A percentile compares a stretch with the other conserved stretches of the same genome.
phyloP scores from a whole-genome alignment of 1,139 yeast genomes.

The Blastobotrys indianensis region DNA sequence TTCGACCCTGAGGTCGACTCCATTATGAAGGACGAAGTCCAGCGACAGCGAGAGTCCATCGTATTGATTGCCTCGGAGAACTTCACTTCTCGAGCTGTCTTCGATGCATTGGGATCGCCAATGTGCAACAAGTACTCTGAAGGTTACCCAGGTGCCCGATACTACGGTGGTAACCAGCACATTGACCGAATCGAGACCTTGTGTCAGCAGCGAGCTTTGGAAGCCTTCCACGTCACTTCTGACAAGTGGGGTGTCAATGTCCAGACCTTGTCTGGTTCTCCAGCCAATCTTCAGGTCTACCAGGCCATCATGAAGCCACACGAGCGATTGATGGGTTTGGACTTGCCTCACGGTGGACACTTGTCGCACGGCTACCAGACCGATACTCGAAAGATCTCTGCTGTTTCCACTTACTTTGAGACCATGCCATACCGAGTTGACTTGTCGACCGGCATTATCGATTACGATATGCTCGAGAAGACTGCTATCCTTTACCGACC shows the following conservation, averaged over 20 bases:
- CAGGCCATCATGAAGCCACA: slow-evolving; percentile 88
- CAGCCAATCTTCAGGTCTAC: slow-evolving; percentile 91
- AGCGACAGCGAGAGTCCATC: slow-evolving; percentile 83
- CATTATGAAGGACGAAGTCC: slow-evolving; percentile 65
- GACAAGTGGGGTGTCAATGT: slow-evolving; percentile 94
- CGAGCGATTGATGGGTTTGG: slow-evolving; percentile 93
- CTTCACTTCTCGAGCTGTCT: slow-evolving; percentile 89
- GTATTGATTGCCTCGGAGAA: slow-evolving; percentile 93
- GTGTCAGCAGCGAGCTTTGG: slow-evolving; percentile 88
- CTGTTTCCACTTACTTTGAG: slow-evolving; percentile 87
- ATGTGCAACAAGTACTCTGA: slow-evolving; percentile 99
- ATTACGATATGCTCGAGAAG: slow-evolving; percentile 81
- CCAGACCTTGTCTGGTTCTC: slow-evolving; percentile 91
- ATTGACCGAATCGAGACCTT: slow-evolving; percentile 85
- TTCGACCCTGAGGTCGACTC: slow-evolving; percentile 82
- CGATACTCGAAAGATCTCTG: slow-evolving; percentile 79
- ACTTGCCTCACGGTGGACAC: slow-evolving; percentile 96
- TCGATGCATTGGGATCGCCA: slow-evolving; percentile 90
- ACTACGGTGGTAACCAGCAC: slow-evolving; percentile 94
- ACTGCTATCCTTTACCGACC: slow-evolving; percentile 88
- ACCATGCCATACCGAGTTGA: slow-evolving; percentile 94
- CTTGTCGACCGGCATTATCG: slow-evolving; percentile 80
- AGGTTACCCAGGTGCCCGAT: slow-evolving; percentile 96
- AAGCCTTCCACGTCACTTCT: slow-evolving; percentile 71
- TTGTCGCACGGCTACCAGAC: slow-evolving; percentile 95